Percentiles rank a stretch among this genome's conserved stretches.
Evolutionary conservation across 2,329 filamentous ascomycete species (phyloP).

Genomic region (Albifimbria verrucaria): DNA sequence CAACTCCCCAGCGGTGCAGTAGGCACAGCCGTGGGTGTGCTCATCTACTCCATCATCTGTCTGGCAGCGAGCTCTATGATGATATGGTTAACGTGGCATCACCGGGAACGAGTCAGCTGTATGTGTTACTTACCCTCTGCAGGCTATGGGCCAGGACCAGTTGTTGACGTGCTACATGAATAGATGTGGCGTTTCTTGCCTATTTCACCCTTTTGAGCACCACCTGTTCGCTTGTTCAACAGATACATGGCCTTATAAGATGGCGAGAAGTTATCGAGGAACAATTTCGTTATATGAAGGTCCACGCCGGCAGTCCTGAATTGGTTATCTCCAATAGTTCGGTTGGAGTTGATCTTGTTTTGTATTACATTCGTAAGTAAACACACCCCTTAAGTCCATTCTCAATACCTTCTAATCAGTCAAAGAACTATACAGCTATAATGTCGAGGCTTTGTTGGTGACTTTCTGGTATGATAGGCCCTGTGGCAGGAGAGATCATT

Average conservation of each 20-base stretch:
- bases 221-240: neutral
- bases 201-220: neutral
- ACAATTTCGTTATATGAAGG: neutral
- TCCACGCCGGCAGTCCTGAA: neutral
- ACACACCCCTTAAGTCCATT: neutral
- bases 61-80: neutral
- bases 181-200: neutral
- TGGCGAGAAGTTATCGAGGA: neutral
- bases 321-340: neutral
- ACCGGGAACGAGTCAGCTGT: neutral
- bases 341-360: neutral
- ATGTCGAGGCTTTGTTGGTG: neutral
- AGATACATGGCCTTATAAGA: neutral
- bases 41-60: neutral
- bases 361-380: neutral
- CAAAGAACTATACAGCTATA: neutral
- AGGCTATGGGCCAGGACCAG: neutral
- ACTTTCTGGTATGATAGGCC: neutral
- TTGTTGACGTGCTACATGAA: neutral
- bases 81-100: neutral
- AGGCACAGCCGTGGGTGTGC: neutral
- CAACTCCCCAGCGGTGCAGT: neutral
- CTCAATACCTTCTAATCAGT: neutral
- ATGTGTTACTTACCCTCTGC: neutral
- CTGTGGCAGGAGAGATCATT: neutral